phyloP scores from a whole-genome alignment of 1,284 basidiomycete species.

The Hymenochaete sp. region DNA sequence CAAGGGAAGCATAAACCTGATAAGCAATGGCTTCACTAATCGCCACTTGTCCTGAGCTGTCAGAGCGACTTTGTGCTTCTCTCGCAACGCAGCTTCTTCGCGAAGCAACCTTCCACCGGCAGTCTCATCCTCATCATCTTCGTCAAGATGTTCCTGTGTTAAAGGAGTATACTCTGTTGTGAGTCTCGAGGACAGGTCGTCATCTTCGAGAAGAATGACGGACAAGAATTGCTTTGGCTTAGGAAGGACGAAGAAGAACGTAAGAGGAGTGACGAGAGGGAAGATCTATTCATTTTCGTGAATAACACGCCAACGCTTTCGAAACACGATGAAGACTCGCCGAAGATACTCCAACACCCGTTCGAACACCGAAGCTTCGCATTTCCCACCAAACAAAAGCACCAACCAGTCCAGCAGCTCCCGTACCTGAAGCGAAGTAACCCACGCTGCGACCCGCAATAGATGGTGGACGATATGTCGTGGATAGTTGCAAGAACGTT shows the following conservation, averaged over 20 bases:
- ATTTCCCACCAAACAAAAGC: conserved; percentile 95
- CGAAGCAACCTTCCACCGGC: conserved; percentile 18
- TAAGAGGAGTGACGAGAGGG: conserved; percentile 66
- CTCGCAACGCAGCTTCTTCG: conserved; percentile 34
- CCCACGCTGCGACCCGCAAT: conserved; percentile 65
- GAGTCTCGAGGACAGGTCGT: conserved; percentile 23
- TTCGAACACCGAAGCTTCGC: conserved; percentile 74
- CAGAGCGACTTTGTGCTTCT: conserved; percentile 35
- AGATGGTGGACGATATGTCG: conserved; percentile 65
- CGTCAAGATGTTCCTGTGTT: conserved; percentile 32
- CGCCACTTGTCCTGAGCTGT: conserved; percentile 65
- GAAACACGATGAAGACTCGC: conserved; percentile 33
- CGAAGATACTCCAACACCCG: conserved; percentile 75
- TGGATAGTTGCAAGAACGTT: conserved; percentile 91
- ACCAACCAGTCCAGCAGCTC: conserved; percentile 88
- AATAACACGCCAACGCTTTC: not conserved
- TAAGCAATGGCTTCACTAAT: conserved; percentile 64
- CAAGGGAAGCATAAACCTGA: conserved; percentile 73
- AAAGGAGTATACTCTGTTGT: conserved; percentile 47
- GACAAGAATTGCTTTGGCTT: conserved; percentile 37
- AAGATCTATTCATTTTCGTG: conserved; percentile 44
- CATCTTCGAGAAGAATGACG: conserved; percentile 18
- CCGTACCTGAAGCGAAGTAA: conserved; percentile 87
- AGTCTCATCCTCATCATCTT: conserved; percentile 2
- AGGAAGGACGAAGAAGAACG: conserved; percentile 73